Conservation (phyloP, 805 yeast species). For the Kodamaea restingae region DNA sequence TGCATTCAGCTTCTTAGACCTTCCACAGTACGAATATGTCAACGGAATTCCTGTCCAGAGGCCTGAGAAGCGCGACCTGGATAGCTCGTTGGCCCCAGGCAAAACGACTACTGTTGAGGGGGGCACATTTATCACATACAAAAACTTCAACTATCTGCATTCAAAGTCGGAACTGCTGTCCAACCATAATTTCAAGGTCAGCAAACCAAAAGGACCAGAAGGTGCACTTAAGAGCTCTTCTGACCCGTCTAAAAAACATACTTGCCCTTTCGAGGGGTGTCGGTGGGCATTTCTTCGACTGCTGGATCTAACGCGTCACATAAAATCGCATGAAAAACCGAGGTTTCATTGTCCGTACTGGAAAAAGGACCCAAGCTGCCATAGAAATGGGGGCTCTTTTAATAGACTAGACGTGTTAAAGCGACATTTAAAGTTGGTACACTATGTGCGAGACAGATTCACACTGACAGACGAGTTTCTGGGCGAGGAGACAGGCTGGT, state of each 20-base stretch:
- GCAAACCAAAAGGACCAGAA: conserved; percentile 12
- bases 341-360: conserved; percentile 71
- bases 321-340: conserved; percentile 63
- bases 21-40: conserved; percentile 5
- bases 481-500: conserved; percentile 59
- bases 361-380: conserved; percentile 66
- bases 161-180: conserved; percentile 3
- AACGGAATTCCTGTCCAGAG: conserved; percentile 2
- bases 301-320: conserved; percentile 65
- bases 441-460: conserved; percentile 50
- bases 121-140: conserved; percentile 8
- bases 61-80: not conserved
- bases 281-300: conserved; percentile 68
- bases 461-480: conserved; percentile 15
- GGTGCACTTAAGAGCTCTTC: conserved; percentile 5
- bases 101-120: conserved; percentile 1
- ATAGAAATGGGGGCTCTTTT: conserved; percentile 72
- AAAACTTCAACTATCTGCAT: conserved; percentile 3
- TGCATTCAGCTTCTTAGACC: conserved; percentile 3
- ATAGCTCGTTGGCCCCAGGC: not conserved
- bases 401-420: conserved; percentile 71
- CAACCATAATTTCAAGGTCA: conserved; percentile 10
- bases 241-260: conserved; percentile 28
- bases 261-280: conserved; percentile 44
- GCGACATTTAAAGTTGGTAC: conserved; percentile 67